Evolutionary conservation across 306 rosid species (phyloP), one percentile per base, ranked within the genome.

Genomic region (Quercus suber): DNA sequence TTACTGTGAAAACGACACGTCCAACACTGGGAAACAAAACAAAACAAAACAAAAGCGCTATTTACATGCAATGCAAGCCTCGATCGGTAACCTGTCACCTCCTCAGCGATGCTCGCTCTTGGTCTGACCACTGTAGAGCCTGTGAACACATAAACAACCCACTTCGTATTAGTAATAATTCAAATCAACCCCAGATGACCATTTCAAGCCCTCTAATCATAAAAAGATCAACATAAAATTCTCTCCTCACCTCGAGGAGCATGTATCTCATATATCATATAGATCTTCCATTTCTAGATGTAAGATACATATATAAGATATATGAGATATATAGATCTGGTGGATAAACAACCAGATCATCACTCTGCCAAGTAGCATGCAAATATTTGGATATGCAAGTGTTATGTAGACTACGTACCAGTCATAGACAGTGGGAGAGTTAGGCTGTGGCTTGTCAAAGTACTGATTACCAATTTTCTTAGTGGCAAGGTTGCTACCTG

Each of bases 351-450:
- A 8, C 45, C 45, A 41, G 12, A 8, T 41, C 45, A 41, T 7
- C 45, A 11, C 45, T 8, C 45, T 41, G 12, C 3, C 11, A 41
- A 13, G 53, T 49, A 10, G 65, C 35, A 59, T 69, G 80, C 10
- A 19, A 74, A 49, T 5, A 28, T 55, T 14, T 69, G 52, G 21
- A 17, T 49, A 64, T 31, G 18, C 18, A 23, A 3, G 15, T 25
- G 19, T 35, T 6, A 49, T 5, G 19, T 14, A 45, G 14, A 49
- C 5, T 12, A 13, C 35, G 20, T 86, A 94, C 98, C 99, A 95
- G 86, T 93, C 99, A 78, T 95, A 95, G 80, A 91, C 96, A 12
- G 97, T 91, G 78, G 99, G 99, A 9, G 97, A 73, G 86, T 91
- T 95, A 43, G 99, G 94, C 5, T 84, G 84, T 18, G 99, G 99